These are phyloP conservation scores for Cercophora scortea DNA, from an alignment of 495 filamentous ascomycete genomes.

Conservation along the genomic window DNA sequence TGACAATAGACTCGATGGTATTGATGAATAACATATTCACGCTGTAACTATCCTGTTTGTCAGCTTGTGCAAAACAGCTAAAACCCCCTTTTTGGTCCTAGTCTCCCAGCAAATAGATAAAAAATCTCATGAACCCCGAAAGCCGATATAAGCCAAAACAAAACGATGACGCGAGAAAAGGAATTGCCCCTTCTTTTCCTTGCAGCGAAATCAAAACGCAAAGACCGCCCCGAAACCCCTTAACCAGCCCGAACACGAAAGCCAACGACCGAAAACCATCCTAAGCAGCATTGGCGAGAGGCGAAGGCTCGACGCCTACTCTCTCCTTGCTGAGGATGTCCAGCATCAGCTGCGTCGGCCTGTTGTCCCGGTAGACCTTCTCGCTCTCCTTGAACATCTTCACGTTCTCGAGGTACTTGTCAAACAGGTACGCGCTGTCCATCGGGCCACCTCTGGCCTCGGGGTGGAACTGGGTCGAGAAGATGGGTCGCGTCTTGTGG, in stretches of 20 bases:
- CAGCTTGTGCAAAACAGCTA: too few species aligned
- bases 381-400: conserved; percentile 79
- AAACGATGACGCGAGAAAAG: too few species aligned
- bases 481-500: conserved; percentile 92
- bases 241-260: not conserved
- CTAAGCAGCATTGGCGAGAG: conserved; percentile 33
- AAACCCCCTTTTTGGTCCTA: too few species aligned
- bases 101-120: too few species aligned
- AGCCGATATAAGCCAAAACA: too few species aligned
- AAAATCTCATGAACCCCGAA: too few species aligned
- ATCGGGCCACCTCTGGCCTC: conserved; percentile 95
- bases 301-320: conserved; percentile 74
- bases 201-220: not conserved
- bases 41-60: too few species aligned
- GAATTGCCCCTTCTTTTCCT: not conserved
- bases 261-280: not conserved
- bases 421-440: conserved; percentile 90
- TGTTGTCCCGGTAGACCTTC: conserved; percentile 64
- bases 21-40: too few species aligned
- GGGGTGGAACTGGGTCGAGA: conserved; percentile 97
- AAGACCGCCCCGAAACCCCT: not conserved
- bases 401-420: conserved; percentile 88
- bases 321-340: conserved; percentile 90
- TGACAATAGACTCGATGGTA: too few species aligned
- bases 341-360: conserved; percentile 76